Conservation (phyloP, 805 yeast species). For the Candida quercuum region DNA sequence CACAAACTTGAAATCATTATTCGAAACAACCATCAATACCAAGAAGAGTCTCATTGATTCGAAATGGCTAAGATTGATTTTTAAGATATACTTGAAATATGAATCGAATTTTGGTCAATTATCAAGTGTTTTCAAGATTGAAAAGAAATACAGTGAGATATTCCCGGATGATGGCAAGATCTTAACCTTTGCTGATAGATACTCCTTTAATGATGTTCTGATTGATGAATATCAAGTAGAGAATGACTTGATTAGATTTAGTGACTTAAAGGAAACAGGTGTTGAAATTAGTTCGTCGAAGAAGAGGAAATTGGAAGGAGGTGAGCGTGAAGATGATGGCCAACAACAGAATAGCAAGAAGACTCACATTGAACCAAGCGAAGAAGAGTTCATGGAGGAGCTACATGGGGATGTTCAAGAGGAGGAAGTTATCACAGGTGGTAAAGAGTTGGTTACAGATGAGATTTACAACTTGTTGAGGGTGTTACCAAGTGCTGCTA, state of each 20-base stretch:
- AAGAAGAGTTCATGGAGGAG: no score
- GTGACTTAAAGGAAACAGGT: constrained; percentile 21
- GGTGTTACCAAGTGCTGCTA: constrained; percentile 49
- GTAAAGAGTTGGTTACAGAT: constrained; percentile 26
- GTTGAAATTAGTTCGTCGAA: background rate
- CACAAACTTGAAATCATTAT: constrained; percentile 69
- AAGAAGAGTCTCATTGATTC: constrained; percentile 21
- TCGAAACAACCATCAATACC: constrained; percentile 69
- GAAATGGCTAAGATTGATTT: constrained; percentile 39
- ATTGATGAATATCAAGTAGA: constrained; percentile 9
- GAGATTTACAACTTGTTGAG: constrained; percentile 46
- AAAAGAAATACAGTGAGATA: constrained; percentile 54
- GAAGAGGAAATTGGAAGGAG: background rate
- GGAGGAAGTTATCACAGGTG: constrained; percentile 3
- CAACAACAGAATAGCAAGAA: background rate
- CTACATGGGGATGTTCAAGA: constrained; percentile 1
- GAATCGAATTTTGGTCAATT: constrained; percentile 70
- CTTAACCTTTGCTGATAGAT: constrained; percentile 31
- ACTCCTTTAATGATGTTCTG: constrained; percentile 24
- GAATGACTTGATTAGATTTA: constrained; percentile 21
- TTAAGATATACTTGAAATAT: constrained; percentile 55
- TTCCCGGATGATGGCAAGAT: constrained; percentile 55
- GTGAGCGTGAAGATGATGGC: background rate
- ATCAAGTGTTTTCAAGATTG: constrained; percentile 59
- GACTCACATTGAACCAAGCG: background rate